Conservation (phyloP, 2,329 filamentous ascomycete species). For the Cladosporium sp. region DNA sequence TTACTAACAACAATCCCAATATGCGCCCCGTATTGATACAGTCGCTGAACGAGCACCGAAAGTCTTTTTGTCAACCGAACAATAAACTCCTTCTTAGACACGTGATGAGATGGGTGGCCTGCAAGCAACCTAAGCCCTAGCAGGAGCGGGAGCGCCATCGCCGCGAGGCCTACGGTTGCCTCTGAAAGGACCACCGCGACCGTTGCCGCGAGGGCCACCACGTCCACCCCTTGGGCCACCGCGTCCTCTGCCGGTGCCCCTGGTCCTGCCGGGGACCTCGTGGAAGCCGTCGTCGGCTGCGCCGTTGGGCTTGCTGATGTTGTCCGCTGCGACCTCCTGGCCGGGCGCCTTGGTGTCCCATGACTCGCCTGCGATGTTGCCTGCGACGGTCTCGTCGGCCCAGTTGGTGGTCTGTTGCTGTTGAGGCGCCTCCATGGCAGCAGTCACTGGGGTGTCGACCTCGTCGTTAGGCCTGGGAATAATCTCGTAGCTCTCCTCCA, state of each 20-base stretch:
- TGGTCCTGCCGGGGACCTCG: slow-evolving; percentile 48
- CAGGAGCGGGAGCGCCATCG: slow-evolving; percentile 16
- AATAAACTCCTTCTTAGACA: neutral
- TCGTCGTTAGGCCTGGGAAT: slow-evolving; percentile 69
- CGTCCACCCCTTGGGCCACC: slow-evolving; percentile 29
- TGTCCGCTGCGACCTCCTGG: slow-evolving; percentile 35
- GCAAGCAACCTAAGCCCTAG: slow-evolving; percentile 4
- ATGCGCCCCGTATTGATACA: slow-evolving; percentile 9
- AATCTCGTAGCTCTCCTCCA: slow-evolving; percentile 70
- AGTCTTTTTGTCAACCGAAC: neutral
- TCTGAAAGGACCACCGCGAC: slow-evolving; percentile 39
- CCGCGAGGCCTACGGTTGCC: slow-evolving; percentile 26
- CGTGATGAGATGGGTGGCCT: neutral
- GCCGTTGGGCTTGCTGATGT: slow-evolving; percentile 20
- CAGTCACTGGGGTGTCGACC: slow-evolving; percentile 59
- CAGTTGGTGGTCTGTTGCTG: slow-evolving; percentile 62
- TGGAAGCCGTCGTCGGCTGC: slow-evolving; percentile 62
- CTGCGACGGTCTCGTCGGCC: slow-evolving; percentile 55
- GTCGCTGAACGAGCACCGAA: slow-evolving; percentile 7
- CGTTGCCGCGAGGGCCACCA: slow-evolving; percentile 30
- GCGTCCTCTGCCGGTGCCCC: slow-evolving; percentile 39
- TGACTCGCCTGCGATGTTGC: slow-evolving; percentile 29
- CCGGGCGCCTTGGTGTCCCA: slow-evolving; percentile 30
- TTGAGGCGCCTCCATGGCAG: slow-evolving; percentile 55
- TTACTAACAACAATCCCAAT: slow-evolving; percentile 4